These are phyloP conservation scores for Beauveria pseudobassiana DNA, from an alignment of 2,329 filamentous ascomycete genomes.

Conservation along the genomic window DNA sequence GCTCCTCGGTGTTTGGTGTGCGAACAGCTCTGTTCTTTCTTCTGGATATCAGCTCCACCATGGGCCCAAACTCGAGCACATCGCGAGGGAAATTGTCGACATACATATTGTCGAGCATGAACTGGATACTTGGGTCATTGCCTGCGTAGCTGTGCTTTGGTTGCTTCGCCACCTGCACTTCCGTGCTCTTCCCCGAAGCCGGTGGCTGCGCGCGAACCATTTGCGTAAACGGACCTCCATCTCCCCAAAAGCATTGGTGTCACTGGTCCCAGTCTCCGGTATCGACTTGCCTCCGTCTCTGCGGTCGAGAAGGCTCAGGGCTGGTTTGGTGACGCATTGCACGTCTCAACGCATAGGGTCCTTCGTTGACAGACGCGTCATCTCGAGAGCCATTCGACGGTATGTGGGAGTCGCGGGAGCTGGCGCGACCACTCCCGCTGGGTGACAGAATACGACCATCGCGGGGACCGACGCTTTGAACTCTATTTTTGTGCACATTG, in stretches of 20 bases:
- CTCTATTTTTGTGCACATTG: constrained; percentile 42
- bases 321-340: constrained; percentile 50
- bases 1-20: constrained; percentile 34
- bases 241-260: constrained; percentile 52
- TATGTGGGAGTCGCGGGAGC: constrained; percentile 31
- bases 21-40: constrained; percentile 46
- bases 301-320: constrained; percentile 50
- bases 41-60: constrained; percentile 61
- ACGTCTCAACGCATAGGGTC: constrained; percentile 35
- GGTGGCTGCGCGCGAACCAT: constrained; percentile 17
- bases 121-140: constrained; percentile 60
- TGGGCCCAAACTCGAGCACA: constrained; percentile 66
- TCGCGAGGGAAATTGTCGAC: constrained; percentile 62
- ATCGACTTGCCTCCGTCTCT: constrained; percentile 51
- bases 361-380: constrained; percentile 30
- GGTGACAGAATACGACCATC: constrained; percentile 25
- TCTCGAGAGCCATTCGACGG: constrained; percentile 24
- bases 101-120: constrained; percentile 79
- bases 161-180: constrained; percentile 35
- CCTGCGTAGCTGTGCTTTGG: constrained; percentile 76
- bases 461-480: constrained; percentile 28
- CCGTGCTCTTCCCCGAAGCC: constrained; percentile 19
- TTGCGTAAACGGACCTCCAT: constrained; percentile 48
- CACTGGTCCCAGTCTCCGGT: constrained; percentile 52
- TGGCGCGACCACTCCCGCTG: constrained; percentile 21